Base-by-base conservation (phyloP, 164 flowering plant species). In the Magnolia changhungtana region DNA sequence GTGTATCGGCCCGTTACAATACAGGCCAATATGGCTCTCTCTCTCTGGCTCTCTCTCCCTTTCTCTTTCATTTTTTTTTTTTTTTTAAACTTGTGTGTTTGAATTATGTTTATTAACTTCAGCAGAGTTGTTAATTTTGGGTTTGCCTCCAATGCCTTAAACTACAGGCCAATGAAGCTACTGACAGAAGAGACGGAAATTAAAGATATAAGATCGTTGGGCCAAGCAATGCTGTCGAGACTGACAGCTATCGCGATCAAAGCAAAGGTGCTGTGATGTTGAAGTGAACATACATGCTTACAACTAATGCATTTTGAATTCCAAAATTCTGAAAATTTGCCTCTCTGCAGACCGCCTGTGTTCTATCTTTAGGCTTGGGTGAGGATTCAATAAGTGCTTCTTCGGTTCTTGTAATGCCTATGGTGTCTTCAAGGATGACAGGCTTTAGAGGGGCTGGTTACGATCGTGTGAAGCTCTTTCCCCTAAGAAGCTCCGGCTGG, bases 381-480 rank as follows among this genome's bases (percentile, higher is more conserved):
- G 99, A 96, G 83, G 91, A 94, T 73, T 85, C 95, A 20, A 86
- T 94, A 69, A 88, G 85, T 79, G 97, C 99, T 65, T 96, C 99
- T 45, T 89, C 98, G 4, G 91, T 91, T 82, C 84, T 96, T 76
- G 97, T 85, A 74, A 96, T 96, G 97, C 98, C 99, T 1, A 92
- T 96, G 98, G 89, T 94, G 64, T 94, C 99, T 20, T 94, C 99
- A 23, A 92, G 90, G 87, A 94, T 92, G 73, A 91, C 90, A 0
- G 97, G 97, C 23, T 92, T 94, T 65, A 87, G 99, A 86, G 97
- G 98, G 67, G 80, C 65, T 21, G 82, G 78, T 67, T 59, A 88
- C 59, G 91, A 90, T 71, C 80, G 93, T 74, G 76, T 85, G 4
- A 91, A 88, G 80, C 29, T 90, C 29, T 85, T 88, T 52, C 85